Evolutionary conservation across 2,329 filamentous ascomycete species (phyloP).

Genomic region (Escovopsis weberi): DNA sequence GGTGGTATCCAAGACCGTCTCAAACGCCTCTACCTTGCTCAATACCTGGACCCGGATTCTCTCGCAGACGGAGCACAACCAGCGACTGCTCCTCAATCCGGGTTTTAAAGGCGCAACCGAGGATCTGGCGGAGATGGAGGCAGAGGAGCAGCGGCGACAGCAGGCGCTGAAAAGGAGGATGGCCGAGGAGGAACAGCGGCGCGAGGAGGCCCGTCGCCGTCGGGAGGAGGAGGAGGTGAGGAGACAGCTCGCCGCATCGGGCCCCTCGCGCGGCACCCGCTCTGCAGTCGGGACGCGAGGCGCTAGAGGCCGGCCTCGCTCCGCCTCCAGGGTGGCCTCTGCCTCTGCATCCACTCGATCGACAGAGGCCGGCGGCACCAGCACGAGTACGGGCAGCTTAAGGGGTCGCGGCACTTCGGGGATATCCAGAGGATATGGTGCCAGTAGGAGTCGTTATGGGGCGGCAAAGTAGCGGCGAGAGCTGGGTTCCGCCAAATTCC

Average conservation of each 20-base stretch:
- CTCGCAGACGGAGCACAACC: conserved; percentile 94
- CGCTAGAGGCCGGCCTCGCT: conserved; percentile 12
- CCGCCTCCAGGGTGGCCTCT: conserved; percentile 10
- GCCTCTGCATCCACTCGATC: conserved; percentile 11
- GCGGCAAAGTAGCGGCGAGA: conserved; percentile 13
- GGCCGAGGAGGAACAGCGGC: conserved; percentile 62
- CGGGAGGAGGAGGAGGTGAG: conserved; percentile 45
- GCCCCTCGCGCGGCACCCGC: conserved; percentile 16
- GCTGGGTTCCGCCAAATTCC: background rate
- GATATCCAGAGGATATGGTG: conserved; percentile 20
- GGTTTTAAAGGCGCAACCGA: conserved; percentile 80
- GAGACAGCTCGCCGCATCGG: conserved; percentile 15
- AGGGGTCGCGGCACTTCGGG: conserved; percentile 20
- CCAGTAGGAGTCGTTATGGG: conserved; percentile 19
- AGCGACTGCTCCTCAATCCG: conserved; percentile 77
- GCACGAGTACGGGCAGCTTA: conserved; percentile 12
- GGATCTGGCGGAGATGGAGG: conserved; percentile 76
- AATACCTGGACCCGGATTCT: conserved; percentile 95
- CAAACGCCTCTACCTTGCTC: conserved; percentile 74
- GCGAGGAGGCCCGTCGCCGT: conserved; percentile 52
- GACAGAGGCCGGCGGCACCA: conserved; percentile 9
- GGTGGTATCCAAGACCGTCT: conserved; percentile 77
- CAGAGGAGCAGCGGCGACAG: conserved; percentile 57
- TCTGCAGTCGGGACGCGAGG: conserved; percentile 6
- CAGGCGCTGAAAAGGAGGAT: conserved; percentile 65